Base-by-base conservation (phyloP, 1,284 basidiomycete species). In the Rhodotorula sp. region DNA sequence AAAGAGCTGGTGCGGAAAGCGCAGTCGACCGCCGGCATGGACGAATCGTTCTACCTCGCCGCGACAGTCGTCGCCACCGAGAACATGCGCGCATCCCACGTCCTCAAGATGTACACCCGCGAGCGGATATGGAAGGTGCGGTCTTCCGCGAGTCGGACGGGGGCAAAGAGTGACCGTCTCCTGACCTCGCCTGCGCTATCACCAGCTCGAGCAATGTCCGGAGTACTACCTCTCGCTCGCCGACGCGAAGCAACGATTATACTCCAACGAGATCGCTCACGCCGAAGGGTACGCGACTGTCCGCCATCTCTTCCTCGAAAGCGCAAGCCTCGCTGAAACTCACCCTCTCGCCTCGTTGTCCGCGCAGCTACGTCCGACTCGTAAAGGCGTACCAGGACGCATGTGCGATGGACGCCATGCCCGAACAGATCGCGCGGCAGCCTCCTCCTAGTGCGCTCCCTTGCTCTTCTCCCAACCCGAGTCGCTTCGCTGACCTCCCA, bases 51-150 rank as follows among this genome's bases (percentile, higher is more conserved):
- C 54, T 76, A 76, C 60, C 34, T 70, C n/a, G 60, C 57, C 5
- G 68, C 64, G 15, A 51, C 52, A 3, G 58, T 76, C 57, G 70
- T 74, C 52, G 75, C 75, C 10, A 69, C 67, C 0, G 75, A 76
- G 63, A 74, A 74, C 59, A 74, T 76, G 75, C 65, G 75, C 6
- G 70, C 65, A 1, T 60, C 70, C 21, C 70, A 74, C 54, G 70
- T 70, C 15, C 64, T 76, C 57, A 74, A 74, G 64, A 68, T 67
- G 54, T 74, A 51, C n/a, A 68, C 67, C 1, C 59, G 75, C 43
- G 64, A 70, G 58, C 65, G 75, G 62, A 70, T 76, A 59, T 69
- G 65, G 70, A 76, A 76, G 56, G 75, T 72, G 23, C 16, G 68
- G 43, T 3, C 29, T 10, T 3, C 3, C 18, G 23, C n/a, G 2